Base-by-base conservation (phyloP, 2,329 filamentous ascomycete genomes). In the Aspergillus fumigatus region DNA sequence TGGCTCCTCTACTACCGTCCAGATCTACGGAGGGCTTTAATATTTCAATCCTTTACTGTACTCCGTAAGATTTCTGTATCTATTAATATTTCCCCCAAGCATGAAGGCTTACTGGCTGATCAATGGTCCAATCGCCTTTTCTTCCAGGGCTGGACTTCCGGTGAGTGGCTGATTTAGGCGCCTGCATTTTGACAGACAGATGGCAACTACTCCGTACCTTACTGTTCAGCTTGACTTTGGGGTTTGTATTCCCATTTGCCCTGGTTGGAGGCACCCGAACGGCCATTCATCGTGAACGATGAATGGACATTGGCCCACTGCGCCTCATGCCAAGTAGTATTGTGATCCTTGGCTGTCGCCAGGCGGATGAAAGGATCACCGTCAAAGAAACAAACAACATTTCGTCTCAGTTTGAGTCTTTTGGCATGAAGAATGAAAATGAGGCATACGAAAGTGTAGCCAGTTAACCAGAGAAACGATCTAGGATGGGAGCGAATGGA, bases 401-500 rank as follows among this genome's bases (percentile, higher is more conserved):
- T 14, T 38, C n/a, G 32, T 38, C 32, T 38, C 32, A 38, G 32
- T 17, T 14, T 35, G 32, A 35, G 14, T 7, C 32, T 38, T 38
- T 17, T 38, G 32, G 5, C 40, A 21, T 43, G 40, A 43, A 43
- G 11, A 10, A 43, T 43, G 40, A 21, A 17, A 35, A 35, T 35
- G 32, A 17, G 32, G 32, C 14, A 17, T 35, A 7, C 32, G 5
- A 17, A 35, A 35, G 14, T 17, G 32, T 35, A 17, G 32, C 32
- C 49, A 40, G 26, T 29, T 19, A 25, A 38, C 40, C 14, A 41
- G 32, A 45, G 27, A n/a, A 40, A 40, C 29, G 50, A 51, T 53
- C 48, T 49, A 51, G 43, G 21, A 58, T 60, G 53, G 55, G 51
- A 41, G 35, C 56, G 53, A 54, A 59, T 61, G 54, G 58, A 54